Evolutionary conservation across 441 rosid species (phyloP), one percentile per base, ranked within the genome.

Genomic region (Eugenia klotzschiana): DNA sequence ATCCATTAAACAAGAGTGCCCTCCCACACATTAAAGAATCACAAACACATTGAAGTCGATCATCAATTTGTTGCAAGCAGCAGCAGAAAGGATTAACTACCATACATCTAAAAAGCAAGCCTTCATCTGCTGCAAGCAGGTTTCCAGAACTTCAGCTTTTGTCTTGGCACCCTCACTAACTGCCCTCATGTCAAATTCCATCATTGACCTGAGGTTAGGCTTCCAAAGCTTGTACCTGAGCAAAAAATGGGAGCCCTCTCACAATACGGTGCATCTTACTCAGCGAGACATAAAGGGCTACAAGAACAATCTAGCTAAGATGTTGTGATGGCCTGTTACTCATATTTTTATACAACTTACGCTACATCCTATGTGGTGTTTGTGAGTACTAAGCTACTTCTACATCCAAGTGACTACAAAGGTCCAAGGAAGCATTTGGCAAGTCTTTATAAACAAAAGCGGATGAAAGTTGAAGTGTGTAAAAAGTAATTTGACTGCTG

Each of bases 111-210:
- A 84, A 92, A 97, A 94, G 88, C 99, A 97, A 81, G 94, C 96
- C 90, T 95, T 97, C 99, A 97, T 97, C 90, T 95, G 98, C 90
- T 94, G 96, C 92, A 97, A 90, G 94, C 94, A 95, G 86, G 92
- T 88, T 81, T 91, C 91, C 86, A 97, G 89, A 90, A 97, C 98
- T 84, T 93, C 98, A 83, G 90, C 92, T 90, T 93, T 97, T 52
- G 92, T 92, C 87, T 94, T 97, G 53, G 85, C 88, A 84, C 98
- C 98, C 87, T 92, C 84, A 83, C 99, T 92, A 81, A 97, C 98
- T 91, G 94, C 96, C 88, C 89, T 94, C 99, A 97, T 97, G 90
- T 97, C 96, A 82, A 86, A 85, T 87, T 97, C 99, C 99, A 97
- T 97, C 91, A 89, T 88, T 81, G 99, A 93, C 90, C 99, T 93